Base-by-base conservation (phyloP, 2,329 filamentous ascomycete genomes). In the Teratosphaeria destructans region DNA sequence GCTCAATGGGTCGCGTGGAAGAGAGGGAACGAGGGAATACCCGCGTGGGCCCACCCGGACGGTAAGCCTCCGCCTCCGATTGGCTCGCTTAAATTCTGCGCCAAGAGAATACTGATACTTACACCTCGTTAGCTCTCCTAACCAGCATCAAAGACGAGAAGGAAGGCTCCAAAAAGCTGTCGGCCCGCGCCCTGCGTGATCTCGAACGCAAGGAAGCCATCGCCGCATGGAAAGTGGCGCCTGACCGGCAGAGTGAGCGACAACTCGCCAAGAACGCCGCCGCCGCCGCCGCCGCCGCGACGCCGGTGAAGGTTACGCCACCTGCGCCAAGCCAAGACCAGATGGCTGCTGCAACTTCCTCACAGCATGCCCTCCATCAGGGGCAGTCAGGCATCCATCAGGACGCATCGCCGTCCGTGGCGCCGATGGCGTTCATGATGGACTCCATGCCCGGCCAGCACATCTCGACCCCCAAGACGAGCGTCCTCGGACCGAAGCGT, bases 1-100 rank as follows among this genome's bases (percentile, higher is more conserved):
- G 84, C 83, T 5, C 76, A 85, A 59, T 87, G 85, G 85, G 79
- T 82, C 60, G 82, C 84, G 3, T 87, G 84, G 84, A 87, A 87
- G 69, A 80, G 82, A 58, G 85, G 85, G 11, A 85, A 86, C 66
- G 83, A 85, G 63, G 75, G 75, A 59, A 81, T 84, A 55, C 82
- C 84, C 34, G 75, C 79, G 53, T 87, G 84, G 84, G 83, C 83
- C 49, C 77, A 81, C 59, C 81, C 81, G 1, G 82, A 84, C 64
- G 43, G 43, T 49, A 49, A 19, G n/a, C 19, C 43, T 49, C 43
- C 43, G n/a, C 19, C 43, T 49, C 43, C 43, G 43, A 49, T 49
- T 49, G 6, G 43, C 43, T 49, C 43, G 43, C 43, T 49, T 49
- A 49, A 49, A 49, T 11, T 23, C 10, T 49, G 43, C 43, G 43